Evolutionary conservation across 2,329 filamentous ascomycete species (phyloP).

Genomic region (Ophiostoma ips): DNA sequence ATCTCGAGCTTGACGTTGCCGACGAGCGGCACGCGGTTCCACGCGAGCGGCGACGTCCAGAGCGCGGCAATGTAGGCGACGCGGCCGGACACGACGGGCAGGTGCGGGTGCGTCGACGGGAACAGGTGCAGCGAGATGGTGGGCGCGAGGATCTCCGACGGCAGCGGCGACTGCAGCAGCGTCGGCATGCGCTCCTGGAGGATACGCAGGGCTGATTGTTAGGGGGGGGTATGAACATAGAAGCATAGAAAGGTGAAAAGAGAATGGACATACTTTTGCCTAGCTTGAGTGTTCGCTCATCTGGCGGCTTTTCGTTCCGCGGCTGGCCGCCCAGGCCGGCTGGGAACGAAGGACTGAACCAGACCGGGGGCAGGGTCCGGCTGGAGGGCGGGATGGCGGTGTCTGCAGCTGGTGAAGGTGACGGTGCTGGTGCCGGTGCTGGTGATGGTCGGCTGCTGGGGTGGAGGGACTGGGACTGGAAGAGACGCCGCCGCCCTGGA

Average conservation of each 20-base stretch:
- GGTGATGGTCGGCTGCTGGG: not conserved
- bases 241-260: not conserved
- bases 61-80: constrained; percentile 86
- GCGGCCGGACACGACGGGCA: constrained; percentile 81
- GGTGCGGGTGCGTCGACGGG: constrained; percentile 67
- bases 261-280: constrained; percentile 39
- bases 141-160: constrained; percentile 63
- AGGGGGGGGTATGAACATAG: not conserved
- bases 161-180: constrained; percentile 50
- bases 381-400: constrained; percentile 1
- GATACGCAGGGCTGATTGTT: constrained; percentile 41
- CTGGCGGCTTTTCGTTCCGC: constrained; percentile 21
- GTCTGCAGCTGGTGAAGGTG: no score
- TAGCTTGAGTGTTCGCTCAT: constrained; percentile 47
- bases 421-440: not conserved
- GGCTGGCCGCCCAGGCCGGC: constrained; percentile 3
- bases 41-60: constrained; percentile 91
- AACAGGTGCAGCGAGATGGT: constrained; percentile 59
- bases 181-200: constrained; percentile 54
- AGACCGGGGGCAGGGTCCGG: constrained; percentile 24
- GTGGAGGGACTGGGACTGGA: constrained; percentile 14
- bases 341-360: constrained; percentile 29
- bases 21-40: constrained; percentile 82
- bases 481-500: constrained; percentile 12
- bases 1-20: constrained; percentile 84